These are phyloP conservation scores for Talaromyces thailandensis DNA, from an alignment of 495 filamentous ascomycete genomes.

Conservation along the genomic window DNA sequence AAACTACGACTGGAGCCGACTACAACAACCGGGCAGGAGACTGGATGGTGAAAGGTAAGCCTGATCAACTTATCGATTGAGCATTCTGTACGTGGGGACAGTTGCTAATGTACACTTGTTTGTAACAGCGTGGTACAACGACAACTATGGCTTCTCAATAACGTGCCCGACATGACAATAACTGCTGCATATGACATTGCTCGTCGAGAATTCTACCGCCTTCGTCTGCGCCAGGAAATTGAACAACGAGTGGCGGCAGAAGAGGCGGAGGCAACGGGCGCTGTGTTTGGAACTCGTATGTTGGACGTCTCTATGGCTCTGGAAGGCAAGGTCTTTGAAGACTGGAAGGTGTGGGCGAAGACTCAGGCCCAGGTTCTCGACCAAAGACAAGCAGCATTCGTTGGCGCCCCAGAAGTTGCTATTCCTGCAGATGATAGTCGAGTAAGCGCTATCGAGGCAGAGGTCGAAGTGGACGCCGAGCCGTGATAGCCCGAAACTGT, in stretches of 20 bases:
- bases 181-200: constrained; percentile 76
- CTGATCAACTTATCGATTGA: neutral
- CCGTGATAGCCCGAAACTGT: neutral
- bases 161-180: constrained; percentile 48
- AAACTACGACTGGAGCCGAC: constrained; percentile 70
- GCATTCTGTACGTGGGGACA: neutral
- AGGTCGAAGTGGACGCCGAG: neutral
- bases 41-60: constrained; percentile 80
- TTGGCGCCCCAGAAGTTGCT: constrained; percentile 23
- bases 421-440: constrained; percentile 8
- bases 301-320: constrained; percentile 72
- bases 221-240: constrained; percentile 74
- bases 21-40: constrained; percentile 68
- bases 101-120: neutral
- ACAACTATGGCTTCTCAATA: constrained; percentile 74
- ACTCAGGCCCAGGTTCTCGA: constrained; percentile 33
- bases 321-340: constrained; percentile 67
- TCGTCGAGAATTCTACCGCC: constrained; percentile 80
- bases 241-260: constrained; percentile 77
- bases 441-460: neutral
- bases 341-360: constrained; percentile 75
- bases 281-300: constrained; percentile 68
- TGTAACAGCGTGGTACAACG: constrained; percentile 77
- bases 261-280: constrained; percentile 78
- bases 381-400: constrained; percentile 21